Percentiles rank a stretch among this genome's conserved stretches.
Conservation (phyloP, 2,329 filamentous ascomycete species). For the Massarina eburnea region DNA sequence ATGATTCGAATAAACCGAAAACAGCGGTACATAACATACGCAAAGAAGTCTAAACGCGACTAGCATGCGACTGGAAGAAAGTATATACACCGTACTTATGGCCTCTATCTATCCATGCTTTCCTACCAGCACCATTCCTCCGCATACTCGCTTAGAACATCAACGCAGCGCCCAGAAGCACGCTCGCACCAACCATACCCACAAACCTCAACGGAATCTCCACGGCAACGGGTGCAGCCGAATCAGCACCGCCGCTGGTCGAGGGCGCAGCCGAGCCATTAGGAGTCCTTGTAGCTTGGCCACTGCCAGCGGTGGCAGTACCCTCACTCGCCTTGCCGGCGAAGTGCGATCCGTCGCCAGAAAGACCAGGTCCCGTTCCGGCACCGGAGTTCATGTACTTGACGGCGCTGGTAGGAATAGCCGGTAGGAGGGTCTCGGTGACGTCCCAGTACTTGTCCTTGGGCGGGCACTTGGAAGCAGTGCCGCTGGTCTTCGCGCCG, state of each 20-base stretch:
- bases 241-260: slow-evolving; percentile 6
- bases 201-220: slow-evolving; percentile 34
- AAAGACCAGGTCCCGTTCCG: slow-evolving; percentile 58
- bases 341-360: slow-evolving; percentile 48
- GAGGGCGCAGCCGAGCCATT: slow-evolving; percentile 7
- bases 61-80: no score
- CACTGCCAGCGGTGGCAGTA: slow-evolving; percentile 32
- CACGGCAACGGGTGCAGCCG: slow-evolving; percentile 23
- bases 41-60: no score
- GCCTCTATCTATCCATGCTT: no score
- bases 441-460: slow-evolving; percentile 60
- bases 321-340: slow-evolving; percentile 30
- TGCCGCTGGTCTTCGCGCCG: slow-evolving; percentile 57
- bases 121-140: background rate
- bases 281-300: slow-evolving; percentile 28
- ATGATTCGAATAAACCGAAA: no score
- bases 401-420: slow-evolving; percentile 58
- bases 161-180: slow-evolving; percentile 34
- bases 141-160: slow-evolving; percentile 26
- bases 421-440: slow-evolving; percentile 52
- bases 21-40: no score
- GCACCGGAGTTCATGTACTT: slow-evolving; percentile 61
- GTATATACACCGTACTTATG: no score
- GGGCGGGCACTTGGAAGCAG: slow-evolving; percentile 57
- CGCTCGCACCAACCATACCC: slow-evolving; percentile 32